These are phyloP conservation scores for Trametes sanguinea DNA, from an alignment of 768 basidiomycete genomes.

Conservation along the genomic window DNA sequence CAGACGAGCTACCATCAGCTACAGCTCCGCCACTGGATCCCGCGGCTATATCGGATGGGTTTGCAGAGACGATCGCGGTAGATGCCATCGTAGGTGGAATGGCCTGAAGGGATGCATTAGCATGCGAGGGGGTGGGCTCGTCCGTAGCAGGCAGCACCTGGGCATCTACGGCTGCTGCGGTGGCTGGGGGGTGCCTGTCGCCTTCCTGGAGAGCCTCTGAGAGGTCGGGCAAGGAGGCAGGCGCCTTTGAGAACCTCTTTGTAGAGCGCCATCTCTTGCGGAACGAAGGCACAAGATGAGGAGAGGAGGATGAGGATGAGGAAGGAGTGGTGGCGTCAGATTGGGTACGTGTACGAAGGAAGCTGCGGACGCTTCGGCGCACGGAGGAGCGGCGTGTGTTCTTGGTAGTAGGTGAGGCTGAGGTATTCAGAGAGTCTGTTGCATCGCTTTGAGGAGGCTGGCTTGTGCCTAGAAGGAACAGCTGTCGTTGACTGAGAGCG, in stretches of 20 bases:
- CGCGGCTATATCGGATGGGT: too few relatives aligned
- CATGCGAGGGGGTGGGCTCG: not conserved
- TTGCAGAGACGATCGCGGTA: too few relatives aligned
- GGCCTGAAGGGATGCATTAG: not conserved
- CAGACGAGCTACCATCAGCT: too few relatives aligned
- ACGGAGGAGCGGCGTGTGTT: conserved; percentile 25
- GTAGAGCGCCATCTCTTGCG: conserved; percentile 36
- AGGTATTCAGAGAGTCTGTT: not conserved
- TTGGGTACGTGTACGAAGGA: conserved; percentile 22
- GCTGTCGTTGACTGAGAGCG: not conserved
- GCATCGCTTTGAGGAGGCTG: conserved; percentile 8
- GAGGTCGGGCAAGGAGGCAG: conserved; percentile 18
- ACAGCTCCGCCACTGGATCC: too few relatives aligned
- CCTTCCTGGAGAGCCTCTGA: conserved; percentile 16
- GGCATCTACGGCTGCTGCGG: conserved; percentile 15
- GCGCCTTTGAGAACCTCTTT: conserved; percentile 37
- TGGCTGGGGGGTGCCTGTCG: conserved; percentile 19
- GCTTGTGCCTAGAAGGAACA: not conserved
- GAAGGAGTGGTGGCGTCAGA: conserved; percentile 12
- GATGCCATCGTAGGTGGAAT: not conserved
- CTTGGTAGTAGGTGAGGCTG: conserved; percentile 12
- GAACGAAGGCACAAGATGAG: conserved; percentile 9
- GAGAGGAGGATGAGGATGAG: not conserved
- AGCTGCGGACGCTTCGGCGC: conserved; percentile 26
- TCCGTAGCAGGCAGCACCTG: conserved; percentile 1